Evolutionary conservation across 108 stramenopile species (phyloP).

Genomic region (Pseudonitzschia delicatissima): DNA sequence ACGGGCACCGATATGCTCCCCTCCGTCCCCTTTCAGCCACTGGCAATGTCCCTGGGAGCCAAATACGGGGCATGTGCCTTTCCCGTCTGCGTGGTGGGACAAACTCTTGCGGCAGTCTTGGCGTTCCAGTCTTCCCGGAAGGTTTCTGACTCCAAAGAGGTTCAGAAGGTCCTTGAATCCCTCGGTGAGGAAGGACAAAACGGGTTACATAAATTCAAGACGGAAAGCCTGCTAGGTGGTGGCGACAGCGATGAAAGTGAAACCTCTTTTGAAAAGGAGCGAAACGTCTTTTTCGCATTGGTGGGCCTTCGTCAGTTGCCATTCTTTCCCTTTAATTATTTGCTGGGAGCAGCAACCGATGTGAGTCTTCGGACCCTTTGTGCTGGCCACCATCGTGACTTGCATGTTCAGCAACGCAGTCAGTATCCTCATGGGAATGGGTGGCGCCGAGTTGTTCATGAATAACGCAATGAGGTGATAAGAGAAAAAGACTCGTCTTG

Average conservation of each 20-base stretch:
- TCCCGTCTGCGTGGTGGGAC: conserved; percentile 16
- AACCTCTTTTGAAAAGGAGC: not conserved
- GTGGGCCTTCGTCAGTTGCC: conserved; percentile 26
- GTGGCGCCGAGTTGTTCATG: no score
- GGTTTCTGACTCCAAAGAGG: conserved; percentile 3
- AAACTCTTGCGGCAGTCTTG: conserved; percentile 20
- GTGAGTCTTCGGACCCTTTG: conserved; percentile 16
- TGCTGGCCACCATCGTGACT: conserved; percentile 16
- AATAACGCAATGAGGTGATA: no score
- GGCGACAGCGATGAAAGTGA: not conserved
- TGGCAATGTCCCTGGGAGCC: conserved; percentile 21
- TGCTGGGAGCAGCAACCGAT: conserved; percentile 19
- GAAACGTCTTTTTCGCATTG: conserved; percentile 15
- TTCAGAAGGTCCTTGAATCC: not conserved
- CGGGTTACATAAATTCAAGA: not conserved
- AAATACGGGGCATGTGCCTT: conserved; percentile 5
- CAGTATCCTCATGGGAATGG: conserved; percentile 11
- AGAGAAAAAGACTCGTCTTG: no score
- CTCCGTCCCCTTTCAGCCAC: conserved; percentile 26
- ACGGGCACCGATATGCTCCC: conserved; percentile 26
- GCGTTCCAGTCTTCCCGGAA: conserved; percentile 12
- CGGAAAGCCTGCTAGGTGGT: not conserved
- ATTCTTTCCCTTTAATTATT: conserved; percentile 31
- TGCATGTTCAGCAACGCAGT: conserved; percentile 13
- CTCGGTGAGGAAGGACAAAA: not conserved